Base-by-base conservation (phyloP, 768 basidiomycete species). In the Leccinum sublutescens region DNA sequence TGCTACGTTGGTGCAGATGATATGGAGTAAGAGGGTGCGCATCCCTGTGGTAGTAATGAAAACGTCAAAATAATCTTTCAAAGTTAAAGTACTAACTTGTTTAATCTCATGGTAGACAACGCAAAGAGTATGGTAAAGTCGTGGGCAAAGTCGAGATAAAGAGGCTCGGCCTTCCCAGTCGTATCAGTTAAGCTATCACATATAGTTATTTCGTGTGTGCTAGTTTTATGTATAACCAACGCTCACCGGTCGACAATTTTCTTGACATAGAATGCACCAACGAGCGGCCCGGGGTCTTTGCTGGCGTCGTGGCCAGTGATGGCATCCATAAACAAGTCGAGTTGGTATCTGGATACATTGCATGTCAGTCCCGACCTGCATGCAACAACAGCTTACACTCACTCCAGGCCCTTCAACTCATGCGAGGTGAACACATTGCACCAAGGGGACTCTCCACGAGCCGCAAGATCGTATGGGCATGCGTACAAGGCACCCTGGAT, bases 91-190 rank as follows among this genome's bases (percentile, higher is more conserved):
- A 65, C 71, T 9, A 15, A 76, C 76, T 73, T 72, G 59, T 73
- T 76, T 21, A 79, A 66, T 3, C 70, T 71, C 57, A 78, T 62
- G 12, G 76, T 73, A 10, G 78, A 72, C 55, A 79, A 60, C 17
- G 72, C 69, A n/a, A 76, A 9, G 56, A 78, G 71, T 48, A 79
- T 73, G 23, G 67, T 75, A 10, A 67, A 66, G 51, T 79, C 76
- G 54, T 79, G 78, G 2, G 72, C 77, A 56, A 80, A 78, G 58
- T 80, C 79, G 14, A 80, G 71, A 66, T 75, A 74, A 25, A 77
- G 65, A 36, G 64, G 55, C 45, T 70, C 52, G 14, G 71, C 71
- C 47, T 70, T 57, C 23, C 64, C 71, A 3, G 71, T 73, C 15
- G 64, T 51, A 62, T 75, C 71, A 29, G 73, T 70, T 48, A 77